Evolutionary conservation across 2,329 filamentous ascomycete species (phyloP).

Genomic region (Xylariales sp.): DNA sequence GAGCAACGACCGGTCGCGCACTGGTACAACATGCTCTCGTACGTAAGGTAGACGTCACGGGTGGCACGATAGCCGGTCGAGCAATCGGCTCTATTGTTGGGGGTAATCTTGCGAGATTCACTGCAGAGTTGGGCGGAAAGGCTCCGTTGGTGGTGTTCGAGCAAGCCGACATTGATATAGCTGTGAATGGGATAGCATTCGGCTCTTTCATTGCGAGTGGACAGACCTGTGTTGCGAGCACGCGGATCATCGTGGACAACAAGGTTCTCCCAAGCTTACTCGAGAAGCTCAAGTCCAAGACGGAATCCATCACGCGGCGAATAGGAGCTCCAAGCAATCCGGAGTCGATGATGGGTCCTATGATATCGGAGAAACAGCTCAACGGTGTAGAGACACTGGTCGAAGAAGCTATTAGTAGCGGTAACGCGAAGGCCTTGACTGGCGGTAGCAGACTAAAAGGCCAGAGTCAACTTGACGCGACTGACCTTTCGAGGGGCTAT

Average conservation of each 20-base stretch:
- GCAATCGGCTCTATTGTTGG: constrained; percentile 63
- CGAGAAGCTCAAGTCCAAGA: constrained; percentile 58
- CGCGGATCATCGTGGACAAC: constrained; percentile 70
- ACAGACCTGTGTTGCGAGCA: constrained; percentile 63
- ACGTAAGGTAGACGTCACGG: constrained; percentile 70
- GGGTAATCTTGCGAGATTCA: constrained; percentile 64
- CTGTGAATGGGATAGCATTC: constrained; percentile 64
- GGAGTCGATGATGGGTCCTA: constrained; percentile 58
- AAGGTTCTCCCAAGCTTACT: constrained; percentile 61
- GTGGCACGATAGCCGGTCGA: constrained; percentile 65
- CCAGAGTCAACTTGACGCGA: constrained; percentile 43
- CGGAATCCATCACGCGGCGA: constrained; percentile 45
- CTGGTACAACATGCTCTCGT: constrained; percentile 48
- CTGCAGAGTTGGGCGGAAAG: constrained; percentile 69
- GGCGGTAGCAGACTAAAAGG: constrained; percentile 47
- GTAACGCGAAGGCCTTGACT: constrained; percentile 28
- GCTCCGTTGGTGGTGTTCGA: constrained; percentile 64
- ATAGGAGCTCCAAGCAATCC: constrained; percentile 55
- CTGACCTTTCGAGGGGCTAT: constrained; percentile 54
- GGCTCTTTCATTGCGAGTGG: constrained; percentile 52
- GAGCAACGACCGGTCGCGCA: constrained; percentile 45
- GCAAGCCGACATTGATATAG: constrained; percentile 59
- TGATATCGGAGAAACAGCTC: constrained; percentile 60
- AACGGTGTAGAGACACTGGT: constrained; percentile 63
- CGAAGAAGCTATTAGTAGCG: constrained; percentile 54